Evolutionary conservation across 768 basidiomycete species (phyloP), one percentile per base, ranked within the genome.

Genomic region (Trametes punicea): DNA sequence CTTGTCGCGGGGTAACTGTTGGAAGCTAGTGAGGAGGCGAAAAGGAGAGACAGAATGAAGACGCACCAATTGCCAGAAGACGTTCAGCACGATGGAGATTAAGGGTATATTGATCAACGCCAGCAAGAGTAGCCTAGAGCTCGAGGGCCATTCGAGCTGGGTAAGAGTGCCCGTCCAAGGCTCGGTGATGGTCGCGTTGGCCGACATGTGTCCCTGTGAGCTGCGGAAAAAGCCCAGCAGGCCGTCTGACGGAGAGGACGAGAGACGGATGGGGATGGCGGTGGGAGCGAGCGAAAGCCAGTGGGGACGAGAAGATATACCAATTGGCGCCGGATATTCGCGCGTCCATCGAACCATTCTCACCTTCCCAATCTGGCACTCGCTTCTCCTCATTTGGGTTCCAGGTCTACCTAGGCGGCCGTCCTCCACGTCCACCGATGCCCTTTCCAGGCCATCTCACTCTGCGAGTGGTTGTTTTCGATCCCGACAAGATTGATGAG

Each of bases 61-160:
- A 56, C 39, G 15, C 67, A 92, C 93, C 62, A 93, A 69, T 70
- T 98, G 95, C 65, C 82, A 79, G 6, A 93, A 67, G 45, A 87
- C 81, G 67, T 98, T 94, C 55, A 93, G 66, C 6, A 84, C 61
- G 45, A 95, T 79, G 46, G 76, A 80, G 59, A 90, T 62, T 45
- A 91, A 38, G 2, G 93, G 91, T 13, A 83, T 71, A 59, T 85
- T 90, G 39, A 94, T 64, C 46, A 91, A 42, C 3, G 67, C 61
- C 63, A 71, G 77, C 61, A 74, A 79, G 63, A 63, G 56, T 26
- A 71, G 50, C 29, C 65, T 66, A 9, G 57, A 42, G 2, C 60
- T 56, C 4, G 70, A 65, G 23, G 62, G 41, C 45, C 65, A 64
- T n/a, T 56, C 48, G 44, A 71, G 49, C 36, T 69, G 67, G 47